phyloP scores from a whole-genome alignment of 345 rosid species.

The Ailanthus altissimus region DNA sequence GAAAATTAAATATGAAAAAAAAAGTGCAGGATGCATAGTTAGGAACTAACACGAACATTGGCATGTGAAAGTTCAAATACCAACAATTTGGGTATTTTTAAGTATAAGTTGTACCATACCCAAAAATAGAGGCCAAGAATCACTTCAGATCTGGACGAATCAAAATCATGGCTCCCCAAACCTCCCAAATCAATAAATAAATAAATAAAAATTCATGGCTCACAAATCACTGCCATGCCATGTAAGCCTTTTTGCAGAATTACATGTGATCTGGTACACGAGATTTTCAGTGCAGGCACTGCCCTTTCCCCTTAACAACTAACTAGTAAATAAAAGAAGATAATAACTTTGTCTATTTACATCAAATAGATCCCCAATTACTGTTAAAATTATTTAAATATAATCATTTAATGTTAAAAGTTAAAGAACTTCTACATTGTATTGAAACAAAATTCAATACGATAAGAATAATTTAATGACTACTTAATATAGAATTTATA shows the following conservation, averaged over 20 bases:
- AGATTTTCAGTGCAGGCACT: not conserved
- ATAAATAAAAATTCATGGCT: not conserved
- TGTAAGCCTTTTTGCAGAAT: constrained; percentile 2
- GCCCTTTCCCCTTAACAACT: not conserved
- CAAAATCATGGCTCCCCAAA: constrained; percentile 2
- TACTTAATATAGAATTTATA: too few species aligned
- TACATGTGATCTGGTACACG: constrained; percentile 1
- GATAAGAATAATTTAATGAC: too few species aligned
- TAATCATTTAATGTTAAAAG: too few species aligned
- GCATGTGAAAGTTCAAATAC: not conserved
- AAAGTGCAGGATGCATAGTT: too few species aligned
- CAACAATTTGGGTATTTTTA: not conserved
- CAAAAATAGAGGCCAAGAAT: not conserved
- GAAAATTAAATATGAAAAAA: too few species aligned
- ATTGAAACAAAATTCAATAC: too few species aligned
- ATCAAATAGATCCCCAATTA: too few species aligned
- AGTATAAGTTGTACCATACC: not conserved
- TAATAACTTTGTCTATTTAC: too few species aligned
- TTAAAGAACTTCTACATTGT: too few species aligned
- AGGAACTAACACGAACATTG: not conserved
- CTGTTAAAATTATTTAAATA: too few species aligned
- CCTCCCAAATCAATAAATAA: too few species aligned
- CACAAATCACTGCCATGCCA: constrained; percentile 13
- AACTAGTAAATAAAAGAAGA: too few species aligned
- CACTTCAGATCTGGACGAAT: constrained; percentile 10